Base-by-base conservation (phyloP, 495 filamentous ascomycete genomes). In the Penicillium samsonianum region DNA sequence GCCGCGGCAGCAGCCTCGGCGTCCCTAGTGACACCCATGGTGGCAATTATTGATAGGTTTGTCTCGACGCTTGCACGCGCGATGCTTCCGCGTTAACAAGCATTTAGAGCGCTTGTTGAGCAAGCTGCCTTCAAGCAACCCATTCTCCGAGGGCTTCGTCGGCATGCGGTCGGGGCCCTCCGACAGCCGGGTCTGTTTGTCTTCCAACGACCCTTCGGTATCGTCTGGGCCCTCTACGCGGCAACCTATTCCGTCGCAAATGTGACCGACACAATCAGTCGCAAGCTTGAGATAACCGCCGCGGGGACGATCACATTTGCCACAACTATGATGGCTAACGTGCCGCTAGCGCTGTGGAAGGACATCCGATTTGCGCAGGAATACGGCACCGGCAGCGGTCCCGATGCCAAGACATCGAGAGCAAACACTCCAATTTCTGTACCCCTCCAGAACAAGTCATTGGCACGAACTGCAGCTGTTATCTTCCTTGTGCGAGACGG, bases 401-500 rank as follows among this genome's bases (percentile, higher is more conserved):
- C 56, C 38, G 46, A 59, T 41, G 46, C 50, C 19, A 58, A 58
- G 38, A 41, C 50, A 16, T 47, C 47, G 22, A 40, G 23, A 19
- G 25, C 22, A 28, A 17, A 20, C 35, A 41, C 28, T 12, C 22
- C 49, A 14, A 20, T 23, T 22, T 23, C 56, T 3, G 40, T 44
- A 5, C 50, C 40, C 1, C 35, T 60, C n/a, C 58, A 65, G 17
- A 56, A 53, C 20, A 41, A 48, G 19, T 50, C 58, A 19, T 47
- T 62, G 7, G 60, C 68, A 4, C 55, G 49, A 25, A 51, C 65
- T 5, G 68, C 64, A 5, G 65, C 64, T 19, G 62, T 63, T 28
- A 59, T 67, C 2, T 94, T 96, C 72, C 80, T 88, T 0, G 11
- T 72, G 16, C 71, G 73, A 16, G 73, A 76, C 46, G 61, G 65